These are phyloP conservation scores for Quercus glauca DNA, from an alignment of 306 rosid genomes.

Conservation along the genomic window DNA sequence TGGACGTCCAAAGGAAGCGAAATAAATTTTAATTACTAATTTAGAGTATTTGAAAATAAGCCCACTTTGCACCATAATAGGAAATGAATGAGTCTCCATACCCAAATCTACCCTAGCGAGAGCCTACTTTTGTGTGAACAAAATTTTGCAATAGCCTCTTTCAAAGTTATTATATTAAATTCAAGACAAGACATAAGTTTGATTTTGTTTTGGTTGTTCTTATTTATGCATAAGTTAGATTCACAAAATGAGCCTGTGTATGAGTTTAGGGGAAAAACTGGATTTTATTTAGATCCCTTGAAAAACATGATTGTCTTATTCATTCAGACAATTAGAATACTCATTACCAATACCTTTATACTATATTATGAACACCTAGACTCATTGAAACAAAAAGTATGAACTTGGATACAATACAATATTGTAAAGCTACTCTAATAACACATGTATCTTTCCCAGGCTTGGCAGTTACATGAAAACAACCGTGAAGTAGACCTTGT, in stretches of 20 bases:
- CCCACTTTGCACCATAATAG: neutral
- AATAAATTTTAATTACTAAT: neutral
- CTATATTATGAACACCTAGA: neutral
- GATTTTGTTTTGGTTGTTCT: neutral
- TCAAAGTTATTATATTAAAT: neutral
- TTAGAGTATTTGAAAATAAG: neutral
- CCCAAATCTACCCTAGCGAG: neutral
- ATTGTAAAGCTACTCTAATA: too few relatives aligned
- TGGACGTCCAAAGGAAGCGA: neutral
- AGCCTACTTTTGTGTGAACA: neutral
- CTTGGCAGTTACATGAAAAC: slow-evolving; percentile 64
- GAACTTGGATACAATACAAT: too few relatives aligned
- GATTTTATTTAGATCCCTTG: neutral
- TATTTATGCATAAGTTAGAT: neutral
- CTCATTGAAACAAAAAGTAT: too few relatives aligned
- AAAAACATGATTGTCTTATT: neutral
- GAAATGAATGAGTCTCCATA: neutral
- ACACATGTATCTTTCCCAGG: slow-evolving; percentile 21
- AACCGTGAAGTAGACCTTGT: slow-evolving; percentile 34
- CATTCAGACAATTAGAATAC: neutral
- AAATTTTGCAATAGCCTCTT: neutral
- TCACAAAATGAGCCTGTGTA: neutral
- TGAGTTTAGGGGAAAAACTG: neutral
- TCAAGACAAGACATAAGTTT: neutral
- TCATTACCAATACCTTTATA: neutral